A percentile compares a stretch with the other conserved stretches of the same genome.
Evolutionary conservation across 768 basidiomycete species (phyloP).

Genomic region (Pleurotus citrinopileatus): DNA sequence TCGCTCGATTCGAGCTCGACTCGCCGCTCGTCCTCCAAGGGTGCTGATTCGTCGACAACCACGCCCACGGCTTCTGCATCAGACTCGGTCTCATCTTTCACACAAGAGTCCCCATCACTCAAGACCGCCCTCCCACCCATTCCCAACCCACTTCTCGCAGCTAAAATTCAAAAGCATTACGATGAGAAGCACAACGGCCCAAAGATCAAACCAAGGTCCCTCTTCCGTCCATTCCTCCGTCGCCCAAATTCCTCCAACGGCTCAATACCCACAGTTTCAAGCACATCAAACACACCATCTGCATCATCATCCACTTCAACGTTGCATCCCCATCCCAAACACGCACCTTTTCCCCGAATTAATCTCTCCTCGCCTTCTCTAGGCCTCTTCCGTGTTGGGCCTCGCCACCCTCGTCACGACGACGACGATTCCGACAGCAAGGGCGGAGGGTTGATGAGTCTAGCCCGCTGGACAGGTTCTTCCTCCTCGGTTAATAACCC

Average conservation of each 20-base stretch:
- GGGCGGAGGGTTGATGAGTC: not conserved
- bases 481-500: not conserved
- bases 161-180: conserved; percentile 4
- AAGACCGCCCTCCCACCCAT: conserved; percentile 4
- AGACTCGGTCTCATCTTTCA: conserved; percentile 5
- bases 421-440: not conserved
- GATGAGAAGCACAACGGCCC: too few relatives aligned
- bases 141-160: conserved; percentile 7
- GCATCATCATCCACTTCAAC: conserved; percentile 21
- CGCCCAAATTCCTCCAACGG: not conserved
- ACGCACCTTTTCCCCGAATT: conserved; percentile 6
- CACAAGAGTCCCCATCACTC: not conserved
- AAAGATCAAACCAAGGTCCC: not conserved
- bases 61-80: conserved; percentile 3
- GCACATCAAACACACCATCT: conserved; percentile 17
- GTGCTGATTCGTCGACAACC: conserved; percentile 3
- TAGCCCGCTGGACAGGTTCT: not conserved
- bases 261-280: conserved; percentile 10
- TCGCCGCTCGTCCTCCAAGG: not conserved
- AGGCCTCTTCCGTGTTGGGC: conserved; percentile 1
- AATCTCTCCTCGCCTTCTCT: conserved; percentile 11
- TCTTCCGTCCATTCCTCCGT: not conserved
- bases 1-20: conserved; percentile 13
- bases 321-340: conserved; percentile 22
- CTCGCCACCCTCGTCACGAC: conserved; percentile 1